A percentile compares a stretch with the other conserved stretches of the same genome.
Evolutionary conservation across 1,139 yeast species (phyloP).

Genomic region (Protomyces pachydermus): DNA sequence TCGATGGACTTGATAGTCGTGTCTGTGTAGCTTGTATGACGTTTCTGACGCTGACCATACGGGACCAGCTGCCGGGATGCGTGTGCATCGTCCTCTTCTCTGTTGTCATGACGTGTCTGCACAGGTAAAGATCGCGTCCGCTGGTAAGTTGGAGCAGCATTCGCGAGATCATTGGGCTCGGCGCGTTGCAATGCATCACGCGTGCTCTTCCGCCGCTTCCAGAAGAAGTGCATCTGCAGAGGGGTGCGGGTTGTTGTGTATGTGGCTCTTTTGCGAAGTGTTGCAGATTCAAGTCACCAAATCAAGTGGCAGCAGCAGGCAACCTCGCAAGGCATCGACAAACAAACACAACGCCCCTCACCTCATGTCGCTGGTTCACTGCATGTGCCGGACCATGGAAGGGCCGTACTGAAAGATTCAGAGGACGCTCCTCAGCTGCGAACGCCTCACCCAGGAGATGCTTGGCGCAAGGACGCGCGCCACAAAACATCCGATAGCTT

Average conservation of each 20-base stretch:
- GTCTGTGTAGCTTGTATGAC: conserved; percentile 3
- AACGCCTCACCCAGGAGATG: too few relatives aligned
- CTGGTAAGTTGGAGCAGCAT: neutral
- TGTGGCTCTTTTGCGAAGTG: too few relatives aligned
- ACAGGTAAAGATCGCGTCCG: neutral
- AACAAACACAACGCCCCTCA: neutral
- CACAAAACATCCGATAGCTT: too few relatives aligned
- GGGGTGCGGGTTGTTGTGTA: too few relatives aligned
- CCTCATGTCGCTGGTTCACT: neutral
- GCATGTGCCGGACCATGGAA: too few relatives aligned
- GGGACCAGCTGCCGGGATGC: neutral
- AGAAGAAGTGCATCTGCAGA: neutral
- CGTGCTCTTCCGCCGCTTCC: neutral
- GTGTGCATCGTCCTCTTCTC: neutral
- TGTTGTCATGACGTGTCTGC: neutral
- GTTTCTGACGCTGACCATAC: neutral
- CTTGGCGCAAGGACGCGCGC: too few relatives aligned
- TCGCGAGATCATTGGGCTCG: neutral
- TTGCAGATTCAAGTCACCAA: too few relatives aligned
- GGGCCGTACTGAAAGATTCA: too few relatives aligned
- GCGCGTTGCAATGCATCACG: neutral
- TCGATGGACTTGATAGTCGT: conserved; percentile 11
- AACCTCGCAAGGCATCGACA: too few relatives aligned
- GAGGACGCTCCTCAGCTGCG: too few relatives aligned
- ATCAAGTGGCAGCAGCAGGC: too few relatives aligned